Evolutionary conservation across 2,329 filamentous ascomycete species (phyloP).

Genomic region (Magnaporthales sp.): DNA sequence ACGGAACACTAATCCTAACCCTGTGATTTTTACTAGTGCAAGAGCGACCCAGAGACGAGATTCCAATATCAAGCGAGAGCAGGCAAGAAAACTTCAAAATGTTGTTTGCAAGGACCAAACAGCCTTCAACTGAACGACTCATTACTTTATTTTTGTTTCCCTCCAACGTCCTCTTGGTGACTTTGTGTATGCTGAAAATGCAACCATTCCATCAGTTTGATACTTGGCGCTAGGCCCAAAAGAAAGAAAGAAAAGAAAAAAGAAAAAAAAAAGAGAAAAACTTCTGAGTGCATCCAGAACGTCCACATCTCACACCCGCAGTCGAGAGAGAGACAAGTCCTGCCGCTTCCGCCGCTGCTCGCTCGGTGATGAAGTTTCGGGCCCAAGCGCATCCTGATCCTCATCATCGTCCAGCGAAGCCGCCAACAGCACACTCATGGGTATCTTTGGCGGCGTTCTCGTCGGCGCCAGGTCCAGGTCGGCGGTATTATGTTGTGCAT

Average conservation of each 20-base stretch:
- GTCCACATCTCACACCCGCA: not conserved
- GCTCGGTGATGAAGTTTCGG: not conserved
- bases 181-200: too few species aligned
- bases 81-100: not conserved
- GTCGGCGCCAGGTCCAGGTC: not conserved
- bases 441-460: not conserved
- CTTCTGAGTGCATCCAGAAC: too few species aligned
- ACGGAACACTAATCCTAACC: not conserved
- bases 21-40: not conserved
- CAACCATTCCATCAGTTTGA: too few species aligned
- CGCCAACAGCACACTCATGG: not conserved
- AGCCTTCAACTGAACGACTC: not conserved
- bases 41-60: not conserved
- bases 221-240: too few species aligned
- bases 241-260: too few species aligned
- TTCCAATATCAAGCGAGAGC: not conserved
- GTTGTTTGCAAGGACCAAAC: not conserved
- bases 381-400: not conserved
- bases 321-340: not conserved
- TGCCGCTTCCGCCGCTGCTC: constrained; percentile 1
- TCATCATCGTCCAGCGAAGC: not conserved
- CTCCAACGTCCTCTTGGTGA: not conserved
- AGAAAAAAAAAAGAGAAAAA: too few species aligned
- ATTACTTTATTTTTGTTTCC: not conserved
- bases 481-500: not conserved